phyloP scores from a whole-genome alignment of 1,284 basidiomycete genomes.

The Cutaneotrichosporon mucoides region DNA sequence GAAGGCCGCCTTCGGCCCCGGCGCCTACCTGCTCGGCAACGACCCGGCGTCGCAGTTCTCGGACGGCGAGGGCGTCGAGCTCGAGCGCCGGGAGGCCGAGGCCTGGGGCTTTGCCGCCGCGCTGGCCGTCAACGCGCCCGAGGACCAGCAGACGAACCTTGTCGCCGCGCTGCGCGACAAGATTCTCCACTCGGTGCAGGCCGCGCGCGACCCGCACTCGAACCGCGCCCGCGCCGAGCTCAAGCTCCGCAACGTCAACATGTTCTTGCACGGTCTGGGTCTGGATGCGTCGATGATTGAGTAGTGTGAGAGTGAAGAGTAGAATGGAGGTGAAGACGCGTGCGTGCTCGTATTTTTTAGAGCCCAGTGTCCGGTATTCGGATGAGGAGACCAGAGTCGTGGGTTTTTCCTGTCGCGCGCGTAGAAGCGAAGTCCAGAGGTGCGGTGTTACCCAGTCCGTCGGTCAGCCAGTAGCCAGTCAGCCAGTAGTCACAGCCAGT shows the following conservation, averaged over 20 bases:
- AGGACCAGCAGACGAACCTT: conserved; percentile 76
- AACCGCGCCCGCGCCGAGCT: conserved; percentile 37
- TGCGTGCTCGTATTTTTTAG: no score
- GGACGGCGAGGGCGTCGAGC: conserved; percentile 62
- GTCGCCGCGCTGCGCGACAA: conserved; percentile 87
- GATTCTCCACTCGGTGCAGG: conserved; percentile 49
- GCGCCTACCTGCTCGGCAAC: conserved; percentile 46
- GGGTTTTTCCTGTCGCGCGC: no score
- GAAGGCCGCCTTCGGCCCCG: conserved; percentile 55
- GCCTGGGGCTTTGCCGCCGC: conserved; percentile 55
- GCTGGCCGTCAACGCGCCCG: conserved; percentile 79
- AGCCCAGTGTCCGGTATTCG: no score
- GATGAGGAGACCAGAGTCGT: no score
- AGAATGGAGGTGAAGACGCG: no score
- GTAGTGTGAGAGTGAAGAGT: background rate
- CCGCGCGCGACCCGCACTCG: conserved; percentile 37
- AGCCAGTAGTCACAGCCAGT: no score
- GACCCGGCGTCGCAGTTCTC: conserved; percentile 54
- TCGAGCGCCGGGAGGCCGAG: conserved; percentile 49
- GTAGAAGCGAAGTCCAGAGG: no score
- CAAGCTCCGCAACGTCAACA: conserved; percentile 49
- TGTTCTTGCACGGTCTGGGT: conserved; percentile 48
- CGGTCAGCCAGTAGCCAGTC: no score
- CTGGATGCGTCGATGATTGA: conserved; percentile 9
- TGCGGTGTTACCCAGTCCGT: no score